Evolutionary conservation across 1,284 basidiomycete genomes (phyloP), one percentile per base, ranked within the genome.

Genomic region (Cutaneotrichosporon sp.): DNA sequence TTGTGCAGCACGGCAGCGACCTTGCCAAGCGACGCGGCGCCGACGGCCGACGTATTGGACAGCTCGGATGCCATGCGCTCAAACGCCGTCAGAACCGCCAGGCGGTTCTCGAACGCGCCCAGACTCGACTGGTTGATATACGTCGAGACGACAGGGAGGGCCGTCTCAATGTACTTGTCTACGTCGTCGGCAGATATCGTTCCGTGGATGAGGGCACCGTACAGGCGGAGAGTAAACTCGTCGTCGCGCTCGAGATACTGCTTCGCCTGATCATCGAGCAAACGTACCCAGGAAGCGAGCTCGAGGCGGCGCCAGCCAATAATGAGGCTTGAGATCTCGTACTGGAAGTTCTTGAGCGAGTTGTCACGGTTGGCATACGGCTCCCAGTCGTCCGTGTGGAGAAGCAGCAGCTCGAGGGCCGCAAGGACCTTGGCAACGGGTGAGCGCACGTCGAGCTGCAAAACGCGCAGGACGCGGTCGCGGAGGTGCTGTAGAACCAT

Each of bases 351-450:
- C 63, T 82, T 83, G 54, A 99, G 80, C 21, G 84, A 85, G 66
- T 93, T 97, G 45, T 87, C 84, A 21, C 83, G 80, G 74, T 91
- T 93, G 12, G 94, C 87, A 64, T 89, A 98, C 64, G 86, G 85
- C 71, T 98, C 91, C 96, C 96, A 99, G 68, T 98, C 96, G 58
- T 96, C 90, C 10, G 85, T 90, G 60, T 96, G 89, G 40, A 86
- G 67, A 2, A 98, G 77, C 12, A 99, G 78, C 58, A 88, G 86
- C 72, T 99, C 96, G 40, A 97, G 71, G 2, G 86, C 85, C 0
- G 89, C 81, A 17, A 99, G 80, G 18, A 94, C 76, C 67, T 85
- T 86, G 7, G 94, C 91, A 5, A 97, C 77, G 0, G 96, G 85
- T 59, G 84, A 85, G 43, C 80, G 77, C 5, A 88, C 76, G 50